Conservation (phyloP, 345 rosid species). For the Dipteronia dyeriana region DNA sequence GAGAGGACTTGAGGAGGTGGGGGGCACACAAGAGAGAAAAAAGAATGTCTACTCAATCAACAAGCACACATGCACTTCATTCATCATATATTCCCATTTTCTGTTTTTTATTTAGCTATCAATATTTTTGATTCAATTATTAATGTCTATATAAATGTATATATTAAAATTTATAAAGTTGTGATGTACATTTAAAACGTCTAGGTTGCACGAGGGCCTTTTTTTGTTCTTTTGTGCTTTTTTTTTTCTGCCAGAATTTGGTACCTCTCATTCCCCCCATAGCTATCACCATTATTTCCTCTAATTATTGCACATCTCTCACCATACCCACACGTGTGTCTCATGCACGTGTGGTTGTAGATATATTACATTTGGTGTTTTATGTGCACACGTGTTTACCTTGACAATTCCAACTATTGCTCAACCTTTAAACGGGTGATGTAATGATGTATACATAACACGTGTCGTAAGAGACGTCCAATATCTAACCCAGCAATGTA, state of each 20-base stretch:
- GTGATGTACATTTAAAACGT: slow-evolving; percentile 40
- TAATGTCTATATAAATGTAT: too few species aligned
- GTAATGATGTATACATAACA: too few species aligned
- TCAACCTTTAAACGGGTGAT: background rate
- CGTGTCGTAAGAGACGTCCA: too few species aligned
- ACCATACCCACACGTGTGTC: background rate
- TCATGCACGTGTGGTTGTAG: slow-evolving; percentile 5
- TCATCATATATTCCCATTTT: background rate
- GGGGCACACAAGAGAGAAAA: slow-evolving; percentile 4
- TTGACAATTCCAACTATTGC: background rate
- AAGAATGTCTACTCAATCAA: background rate
- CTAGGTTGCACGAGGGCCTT: slow-evolving; percentile 86
- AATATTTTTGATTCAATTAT: background rate
- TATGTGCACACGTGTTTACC: background rate
- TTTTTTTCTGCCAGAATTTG: slow-evolving; percentile 18
- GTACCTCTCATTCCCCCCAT: slow-evolving; percentile 10
- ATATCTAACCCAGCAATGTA: too few species aligned
- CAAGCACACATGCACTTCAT: background rate
- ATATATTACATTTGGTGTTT: background rate
- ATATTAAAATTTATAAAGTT: slow-evolving; percentile 26
- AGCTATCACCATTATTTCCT: slow-evolving; percentile 9
- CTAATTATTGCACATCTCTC: slow-evolving; percentile 22
- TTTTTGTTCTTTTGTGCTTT: slow-evolving; percentile 52
- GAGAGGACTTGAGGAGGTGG: background rate
- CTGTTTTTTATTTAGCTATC: background rate